These are phyloP conservation scores for Phascolomyces articulosus DNA, from an alignment of 371 early-diverging fungal species.

Conservation along the genomic window DNA sequence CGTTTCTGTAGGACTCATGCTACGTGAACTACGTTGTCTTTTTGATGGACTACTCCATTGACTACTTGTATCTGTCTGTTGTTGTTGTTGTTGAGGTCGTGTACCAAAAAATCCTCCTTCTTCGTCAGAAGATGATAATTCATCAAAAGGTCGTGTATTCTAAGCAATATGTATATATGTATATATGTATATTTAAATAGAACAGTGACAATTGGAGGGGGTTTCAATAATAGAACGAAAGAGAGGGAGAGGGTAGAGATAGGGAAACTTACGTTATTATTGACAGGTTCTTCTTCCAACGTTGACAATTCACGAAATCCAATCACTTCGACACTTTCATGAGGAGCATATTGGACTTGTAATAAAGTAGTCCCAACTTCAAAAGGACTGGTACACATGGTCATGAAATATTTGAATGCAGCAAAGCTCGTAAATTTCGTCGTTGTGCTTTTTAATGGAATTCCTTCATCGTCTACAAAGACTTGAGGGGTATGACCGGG, in stretches of 20 bases:
- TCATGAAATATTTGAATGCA: conserved; percentile 64
- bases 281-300: not conserved
- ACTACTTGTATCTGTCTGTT: conserved; percentile 27
- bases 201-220: no score
- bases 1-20: conserved; percentile 24
- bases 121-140: conserved; percentile 11
- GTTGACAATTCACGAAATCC: conserved; percentile 16
- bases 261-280: not conserved
- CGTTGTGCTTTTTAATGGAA: conserved; percentile 36
- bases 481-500: conserved; percentile 32
- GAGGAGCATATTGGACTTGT: conserved; percentile 82
- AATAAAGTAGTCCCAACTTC: conserved; percentile 77
- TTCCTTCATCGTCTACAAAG: conserved; percentile 18
- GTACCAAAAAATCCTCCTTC: conserved; percentile 8
- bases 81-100: conserved; percentile 11
- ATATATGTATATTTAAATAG: no score
- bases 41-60: conserved; percentile 31
- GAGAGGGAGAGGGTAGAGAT: not conserved
- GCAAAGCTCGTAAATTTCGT: conserved; percentile 66
- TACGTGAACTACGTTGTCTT: conserved; percentile 16
- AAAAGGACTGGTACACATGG: conserved; percentile 73
- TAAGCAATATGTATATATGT: no score
- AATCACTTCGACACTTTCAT: conserved; percentile 45
- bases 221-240: no score
- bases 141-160: not conserved